Evolutionary conservation across 257 asterid genomes (phyloP).

Genomic region (Striga asiatica): DNA sequence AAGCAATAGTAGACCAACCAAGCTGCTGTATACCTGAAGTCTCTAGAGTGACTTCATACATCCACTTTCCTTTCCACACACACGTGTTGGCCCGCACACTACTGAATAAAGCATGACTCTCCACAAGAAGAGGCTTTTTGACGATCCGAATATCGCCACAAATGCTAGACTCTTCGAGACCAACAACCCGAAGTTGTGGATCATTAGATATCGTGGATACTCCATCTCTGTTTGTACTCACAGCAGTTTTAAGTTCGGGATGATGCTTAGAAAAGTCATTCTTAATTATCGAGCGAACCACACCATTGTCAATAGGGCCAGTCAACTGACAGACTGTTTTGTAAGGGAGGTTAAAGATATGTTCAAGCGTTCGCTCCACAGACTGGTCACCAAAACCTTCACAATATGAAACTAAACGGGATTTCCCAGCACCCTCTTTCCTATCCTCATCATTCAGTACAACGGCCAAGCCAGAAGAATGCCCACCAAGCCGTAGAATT

Average conservation of each 20-base stretch:
- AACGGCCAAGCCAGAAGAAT: constrained; percentile 83
- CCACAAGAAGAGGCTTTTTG: constrained; percentile 60
- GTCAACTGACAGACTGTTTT: constrained; percentile 47
- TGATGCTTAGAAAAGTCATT: constrained; percentile 43
- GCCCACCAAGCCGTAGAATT: constrained; percentile 60
- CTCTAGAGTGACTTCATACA: constrained; percentile 94
- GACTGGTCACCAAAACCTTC: constrained; percentile 87
- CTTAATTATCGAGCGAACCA: constrained; percentile 51
- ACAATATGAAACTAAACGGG: constrained; percentile 66
- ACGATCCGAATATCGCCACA: constrained; percentile 74
- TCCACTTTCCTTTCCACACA: constrained; percentile 98
- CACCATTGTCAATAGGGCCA: constrained; percentile 35
- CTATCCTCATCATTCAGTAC: constrained; percentile 53
- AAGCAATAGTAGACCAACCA: constrained; percentile 89
- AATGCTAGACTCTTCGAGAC: constrained; percentile 68
- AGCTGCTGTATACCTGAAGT: constrained; percentile 88
- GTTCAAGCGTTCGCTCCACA: constrained; percentile 81
- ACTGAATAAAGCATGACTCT: constrained; percentile 81
- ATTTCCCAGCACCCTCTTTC: constrained; percentile 54
- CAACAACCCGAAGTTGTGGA: constrained; percentile 32
- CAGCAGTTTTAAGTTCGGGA: constrained; percentile 25
- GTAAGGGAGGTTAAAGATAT: constrained; percentile 74
- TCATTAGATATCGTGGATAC: constrained; percentile 36
- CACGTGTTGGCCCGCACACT: constrained; percentile 81
- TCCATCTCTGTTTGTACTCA: constrained; percentile 38